Percentiles rank a stretch among this genome's conserved stretches.
Conservation (phyloP, 2,329 filamentous ascomycete genomes). For the Xylariaceae sp. region DNA sequence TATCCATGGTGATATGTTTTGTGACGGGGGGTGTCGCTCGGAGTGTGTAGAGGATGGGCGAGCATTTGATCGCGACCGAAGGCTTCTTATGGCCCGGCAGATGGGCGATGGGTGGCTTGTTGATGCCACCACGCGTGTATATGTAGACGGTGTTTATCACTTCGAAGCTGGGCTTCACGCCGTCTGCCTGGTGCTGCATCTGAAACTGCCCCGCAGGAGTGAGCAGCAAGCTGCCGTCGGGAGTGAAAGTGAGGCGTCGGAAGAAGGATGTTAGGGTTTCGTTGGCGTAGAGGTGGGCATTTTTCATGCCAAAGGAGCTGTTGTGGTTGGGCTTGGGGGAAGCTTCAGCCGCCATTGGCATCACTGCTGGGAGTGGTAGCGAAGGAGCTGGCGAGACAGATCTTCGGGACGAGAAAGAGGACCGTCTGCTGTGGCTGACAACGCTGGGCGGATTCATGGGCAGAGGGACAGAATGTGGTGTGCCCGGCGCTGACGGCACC, state of each 20-base stretch:
- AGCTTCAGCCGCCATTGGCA: conserved; percentile 86
- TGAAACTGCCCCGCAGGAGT: conserved; percentile 97
- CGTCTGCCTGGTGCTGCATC: conserved; percentile 63
- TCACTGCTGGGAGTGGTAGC: conserved; percentile 89
- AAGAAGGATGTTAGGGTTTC: conserved; percentile 98
- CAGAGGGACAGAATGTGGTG: conserved; percentile 81
- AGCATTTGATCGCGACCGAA: conserved; percentile 92
- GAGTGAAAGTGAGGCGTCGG: conserved; percentile 86
- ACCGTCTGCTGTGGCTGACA: conserved; percentile 88
- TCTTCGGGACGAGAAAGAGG: conserved; percentile 83
- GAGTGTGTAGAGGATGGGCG: conserved; percentile 81
- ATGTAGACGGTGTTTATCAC: conserved; percentile 98
- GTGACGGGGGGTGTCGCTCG: conserved; percentile 67
- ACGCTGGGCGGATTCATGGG: conserved; percentile 94
- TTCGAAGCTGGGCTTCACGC: conserved; percentile 73
- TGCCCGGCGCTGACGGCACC: conserved; percentile 86
- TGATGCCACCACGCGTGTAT: conserved; percentile 92
- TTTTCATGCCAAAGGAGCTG: conserved; percentile 65
- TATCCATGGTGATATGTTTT: conserved; percentile 92
- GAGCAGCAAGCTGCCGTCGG: conserved; percentile 88
- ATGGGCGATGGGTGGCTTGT: conserved; percentile 93
- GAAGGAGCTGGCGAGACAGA: conserved; percentile 93
- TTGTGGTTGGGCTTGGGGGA: conserved; percentile 72
- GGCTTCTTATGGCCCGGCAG: conserved; percentile 97
- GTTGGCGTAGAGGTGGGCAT: conserved; percentile 89